Evolutionary conservation across 805 yeast genomes (phyloP), one percentile per base, ranked within the genome.

Genomic region (Wickerhamiella domercqiae): DNA sequence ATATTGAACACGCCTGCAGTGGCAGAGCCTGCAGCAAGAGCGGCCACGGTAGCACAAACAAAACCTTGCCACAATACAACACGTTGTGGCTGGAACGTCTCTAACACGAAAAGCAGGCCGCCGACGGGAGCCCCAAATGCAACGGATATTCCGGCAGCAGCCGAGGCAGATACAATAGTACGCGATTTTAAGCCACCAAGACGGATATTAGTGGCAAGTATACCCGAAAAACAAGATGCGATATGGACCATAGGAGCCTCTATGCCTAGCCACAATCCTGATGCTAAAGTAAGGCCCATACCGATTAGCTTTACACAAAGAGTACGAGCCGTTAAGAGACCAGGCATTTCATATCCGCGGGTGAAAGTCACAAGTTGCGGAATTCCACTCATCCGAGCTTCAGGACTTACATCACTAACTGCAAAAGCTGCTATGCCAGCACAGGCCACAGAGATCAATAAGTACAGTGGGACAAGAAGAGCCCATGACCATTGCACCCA

Each of bases 71-170:
- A 82, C 74, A 82, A 71, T 50, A 76, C 72, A 32, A 77, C 61
- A 43, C 72, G 73, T 7, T 44, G 34, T 24, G 46, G 44, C 24
- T 37, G 21, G 29, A 49, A 49, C 21, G 39, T 35, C 49, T 82
- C 93, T 15, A 79, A 54, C 3, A 78, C 76, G 54, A 81, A 83
- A 22, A 82, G 54, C 1, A 83, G 90, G 1, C 94, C 94, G 5
- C 93, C 93, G 39, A 83, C 74, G 2, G 94, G 94, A 0, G 93
- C 75, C 42, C 78, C 78, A 56, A 82, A 81, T 0, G 94, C 93
- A 11, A 78, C 80, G 0, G 86, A 72, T 18, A 82, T 76, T 4
- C 94, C 94, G 1, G 86, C 75, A 1, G 93, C 86, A 1, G 81
- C 69, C 0, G 86, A 80, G 1, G 93, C 84, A 15, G 77, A 64